Conservation (phyloP, 148 eudicot genomes). For the Cornus florida region DNA sequence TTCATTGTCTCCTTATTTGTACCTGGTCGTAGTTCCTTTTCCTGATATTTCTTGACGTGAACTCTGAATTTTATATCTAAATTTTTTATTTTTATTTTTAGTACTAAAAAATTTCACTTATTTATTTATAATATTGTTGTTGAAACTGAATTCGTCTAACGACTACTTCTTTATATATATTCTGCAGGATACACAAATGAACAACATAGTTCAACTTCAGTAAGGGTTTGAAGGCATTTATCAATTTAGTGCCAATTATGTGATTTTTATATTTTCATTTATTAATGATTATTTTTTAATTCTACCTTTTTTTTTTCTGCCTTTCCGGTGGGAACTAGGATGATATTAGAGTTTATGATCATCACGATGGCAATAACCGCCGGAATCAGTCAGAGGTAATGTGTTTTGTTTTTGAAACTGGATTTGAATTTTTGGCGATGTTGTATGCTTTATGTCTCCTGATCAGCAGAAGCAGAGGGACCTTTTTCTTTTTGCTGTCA, state of each 20-base stretch:
- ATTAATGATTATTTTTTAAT: neutral
- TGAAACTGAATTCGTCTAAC: neutral
- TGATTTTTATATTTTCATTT: neutral
- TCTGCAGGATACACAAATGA: slow-evolving; percentile 59
- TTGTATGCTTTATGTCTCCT: neutral
- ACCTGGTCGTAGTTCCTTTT: no score
- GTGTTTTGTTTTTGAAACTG: neutral
- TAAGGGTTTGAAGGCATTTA: slow-evolving; percentile 29
- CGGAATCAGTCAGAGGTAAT: slow-evolving; percentile 40
- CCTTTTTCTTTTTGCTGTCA: no score
- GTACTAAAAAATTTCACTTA: neutral
- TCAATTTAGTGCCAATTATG: neutral
- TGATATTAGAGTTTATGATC: slow-evolving; percentile 29
- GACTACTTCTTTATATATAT: neutral
- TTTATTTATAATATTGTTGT: neutral
- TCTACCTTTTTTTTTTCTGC: neutral
- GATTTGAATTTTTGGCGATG: neutral
- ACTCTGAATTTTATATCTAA: neutral
- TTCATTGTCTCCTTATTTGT: no score
- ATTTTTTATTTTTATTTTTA: neutral
- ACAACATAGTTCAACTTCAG: slow-evolving; percentile 44
- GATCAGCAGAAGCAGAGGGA: no score
- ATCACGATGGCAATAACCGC: slow-evolving; percentile 18
- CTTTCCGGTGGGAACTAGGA: slow-evolving; percentile 19
- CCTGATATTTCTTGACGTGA: neutral